A percentile compares a stretch with the other conserved stretches of the same genome.
Conservation (phyloP, 1,284 basidiomycete genomes). For the Ganoderma lucidum region DNA sequence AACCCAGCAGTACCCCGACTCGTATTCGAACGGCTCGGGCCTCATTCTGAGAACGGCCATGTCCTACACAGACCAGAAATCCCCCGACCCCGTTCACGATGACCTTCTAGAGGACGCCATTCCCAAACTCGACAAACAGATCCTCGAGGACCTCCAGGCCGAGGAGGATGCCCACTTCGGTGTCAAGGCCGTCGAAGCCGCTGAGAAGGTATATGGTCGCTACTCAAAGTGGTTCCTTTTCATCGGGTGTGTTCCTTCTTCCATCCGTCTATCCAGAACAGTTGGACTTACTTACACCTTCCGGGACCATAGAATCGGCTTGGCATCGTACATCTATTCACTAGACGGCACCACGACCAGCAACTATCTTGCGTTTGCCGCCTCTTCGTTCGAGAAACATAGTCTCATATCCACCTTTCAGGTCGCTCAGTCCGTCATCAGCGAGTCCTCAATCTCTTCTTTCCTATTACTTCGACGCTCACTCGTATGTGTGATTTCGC, state of each 20-base stretch:
- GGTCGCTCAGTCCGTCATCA: constrained; percentile 66
- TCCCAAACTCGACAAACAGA: constrained; percentile 23
- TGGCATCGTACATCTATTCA: constrained; percentile 81
- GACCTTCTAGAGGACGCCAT: constrained; percentile 22
- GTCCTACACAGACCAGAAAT: constrained; percentile 23
- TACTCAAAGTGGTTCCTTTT: constrained; percentile 70
- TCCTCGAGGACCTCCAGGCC: constrained; percentile 22
- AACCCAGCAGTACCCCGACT: neutral
- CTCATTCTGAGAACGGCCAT: constrained; percentile 1
- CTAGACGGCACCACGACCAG: constrained; percentile 76
- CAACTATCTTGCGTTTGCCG: constrained; percentile 70
- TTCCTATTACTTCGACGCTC: constrained; percentile 48
- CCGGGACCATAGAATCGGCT: constrained; percentile 55
- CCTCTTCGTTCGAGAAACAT: constrained; percentile 67
- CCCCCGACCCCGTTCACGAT: constrained; percentile 10
- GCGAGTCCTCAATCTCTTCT: constrained; percentile 52
- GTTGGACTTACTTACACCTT: neutral
- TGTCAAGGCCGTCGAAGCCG: constrained; percentile 60
- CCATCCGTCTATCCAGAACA: neutral
- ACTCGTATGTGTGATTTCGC: neutral
- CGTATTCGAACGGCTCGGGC: neutral
- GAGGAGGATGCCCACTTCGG: constrained; percentile 51
- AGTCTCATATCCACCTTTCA: constrained; percentile 73
- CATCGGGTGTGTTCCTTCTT: constrained; percentile 53
- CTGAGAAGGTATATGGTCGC: constrained; percentile 58